Evolutionary conservation across 2,329 filamentous ascomycete species (phyloP).

Genomic region (Hypoxylon sp.): DNA sequence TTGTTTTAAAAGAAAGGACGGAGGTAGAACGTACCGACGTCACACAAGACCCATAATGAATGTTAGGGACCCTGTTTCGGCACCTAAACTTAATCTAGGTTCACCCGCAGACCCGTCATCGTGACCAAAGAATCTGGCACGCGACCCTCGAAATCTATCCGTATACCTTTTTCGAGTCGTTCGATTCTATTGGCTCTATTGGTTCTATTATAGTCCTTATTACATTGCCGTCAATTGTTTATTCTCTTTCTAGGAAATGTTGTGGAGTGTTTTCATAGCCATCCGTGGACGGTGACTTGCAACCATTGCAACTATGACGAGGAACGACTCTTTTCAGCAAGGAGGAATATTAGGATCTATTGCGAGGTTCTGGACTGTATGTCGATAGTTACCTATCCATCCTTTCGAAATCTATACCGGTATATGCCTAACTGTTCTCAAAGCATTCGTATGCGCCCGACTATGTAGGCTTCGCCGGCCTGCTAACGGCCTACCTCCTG

Average conservation of each 20-base stretch:
- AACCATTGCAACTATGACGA: conserved; percentile 59
- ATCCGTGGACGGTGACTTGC: conserved; percentile 62
- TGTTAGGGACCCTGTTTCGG: background rate
- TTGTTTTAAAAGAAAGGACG: background rate
- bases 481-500: conserved; percentile 78
- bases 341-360: conserved; percentile 54
- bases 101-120: conserved; percentile 2
- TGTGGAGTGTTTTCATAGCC: conserved; percentile 57
- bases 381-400: conserved; percentile 25
- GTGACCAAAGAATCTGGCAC: conserved; percentile 28
- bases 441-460: conserved; percentile 89
- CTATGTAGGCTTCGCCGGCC: conserved; percentile 81
- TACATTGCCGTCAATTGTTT: background rate
- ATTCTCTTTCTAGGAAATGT: conserved; percentile 53
- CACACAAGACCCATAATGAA: background rate
- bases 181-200: background rate
- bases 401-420: background rate
- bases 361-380: conserved; percentile 65
- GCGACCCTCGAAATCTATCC: conserved; percentile 19
- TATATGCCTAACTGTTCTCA: conserved; percentile 30
- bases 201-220: background rate
- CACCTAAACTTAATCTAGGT: background rate
- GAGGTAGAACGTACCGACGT: conserved; percentile 10
- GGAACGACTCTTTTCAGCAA: conserved; percentile 43
- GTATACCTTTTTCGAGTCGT: background rate